Evolutionary conservation across 495 filamentous ascomycete genomes (phyloP), one percentile per base, ranked within the genome.

Genomic region (Oidiodendron maius): DNA sequence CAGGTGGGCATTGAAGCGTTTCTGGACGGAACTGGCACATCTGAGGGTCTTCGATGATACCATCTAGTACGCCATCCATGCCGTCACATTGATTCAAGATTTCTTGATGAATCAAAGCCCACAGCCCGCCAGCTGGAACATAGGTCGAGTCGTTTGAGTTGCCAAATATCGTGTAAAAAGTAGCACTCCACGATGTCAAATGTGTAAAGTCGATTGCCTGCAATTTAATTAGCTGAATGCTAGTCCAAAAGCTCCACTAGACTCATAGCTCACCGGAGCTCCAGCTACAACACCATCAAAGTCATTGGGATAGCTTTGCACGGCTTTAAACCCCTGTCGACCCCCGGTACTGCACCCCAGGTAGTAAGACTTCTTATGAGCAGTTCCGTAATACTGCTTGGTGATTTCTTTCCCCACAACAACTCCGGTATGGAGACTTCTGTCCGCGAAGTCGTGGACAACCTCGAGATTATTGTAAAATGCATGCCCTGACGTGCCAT

Each of bases 221-320:
- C n/a, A n/a, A n/a, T n/a, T n/a, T n/a, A n/a, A n/a, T n/a, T n/a
- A n/a, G n/a, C n/a, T n/a, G n/a, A n/a, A n/a, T n/a, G n/a, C n/a
- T n/a, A n/a, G n/a, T n/a, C n/a, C n/a, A n/a, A n/a, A n/a, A n/a
- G n/a, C n/a, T n/a, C n/a, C n/a, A n/a, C n/a, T n/a, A n/a, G n/a
- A n/a, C n/a, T n/a, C n/a, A n/a, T n/a, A n/a, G n/a, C n/a, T n/a
- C n/a, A n/a, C 37, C 37, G 71, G 75, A 4, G 80, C 71, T 6
- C 81, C 82, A 23, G 77, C 75, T 11, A 89, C 64, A 1, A 83
- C 75, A 17, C 85, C 85, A 61, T 89, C 83, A 46, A 87, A 80
- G 52, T 71, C 72, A 18, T 70, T 66, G 1, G 78, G 76, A 28
- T 69, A 78, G 36, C 64, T 62, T 52, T 82, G 68, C 3, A 74